A percentile compares a stretch with the other conserved stretches of the same genome.
Evolutionary conservation across 2,329 filamentous ascomycete genomes (phyloP).

Genomic region (Hortaea werneckii): DNA sequence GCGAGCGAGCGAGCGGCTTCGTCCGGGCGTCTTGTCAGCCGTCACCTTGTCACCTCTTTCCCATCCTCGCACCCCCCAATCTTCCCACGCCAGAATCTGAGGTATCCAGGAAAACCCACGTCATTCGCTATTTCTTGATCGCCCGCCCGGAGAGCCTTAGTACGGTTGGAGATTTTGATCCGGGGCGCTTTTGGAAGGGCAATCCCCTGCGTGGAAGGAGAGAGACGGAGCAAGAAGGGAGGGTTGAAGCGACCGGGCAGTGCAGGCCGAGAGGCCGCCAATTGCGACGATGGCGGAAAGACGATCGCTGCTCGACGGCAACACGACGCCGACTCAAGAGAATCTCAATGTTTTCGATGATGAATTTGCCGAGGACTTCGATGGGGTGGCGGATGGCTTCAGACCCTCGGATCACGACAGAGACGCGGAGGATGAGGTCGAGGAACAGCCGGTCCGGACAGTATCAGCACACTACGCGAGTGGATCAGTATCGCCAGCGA

Average conservation of each 20-base stretch:
- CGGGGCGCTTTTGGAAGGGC: no score
- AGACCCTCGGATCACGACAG: slow-evolving; percentile 28
- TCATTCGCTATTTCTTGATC: no score
- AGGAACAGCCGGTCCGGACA: slow-evolving; percentile 21
- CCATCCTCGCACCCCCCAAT: no score
- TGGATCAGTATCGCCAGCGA: slow-evolving; percentile 9
- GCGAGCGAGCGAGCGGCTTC: no score
- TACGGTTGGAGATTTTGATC: no score
- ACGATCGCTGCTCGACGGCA: slow-evolving; percentile 18
- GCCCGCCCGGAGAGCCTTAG: no score
- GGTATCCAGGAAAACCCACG: no score
- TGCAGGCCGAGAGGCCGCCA: not conserved
- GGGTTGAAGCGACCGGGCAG: not conserved
- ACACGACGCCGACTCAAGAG: slow-evolving; percentile 19
- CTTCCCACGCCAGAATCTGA: no score
- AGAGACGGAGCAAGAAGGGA: not conserved
- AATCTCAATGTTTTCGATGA: slow-evolving; percentile 40
- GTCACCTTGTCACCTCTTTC: no score
- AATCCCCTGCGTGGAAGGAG: no score
- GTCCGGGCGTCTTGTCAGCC: no score
- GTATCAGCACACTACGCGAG: slow-evolving; percentile 21
- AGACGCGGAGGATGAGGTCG: slow-evolving; percentile 12
- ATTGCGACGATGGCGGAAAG: slow-evolving; percentile 10
- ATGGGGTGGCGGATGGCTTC: slow-evolving; percentile 37
- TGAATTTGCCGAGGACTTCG: slow-evolving; percentile 35